phyloP scores from a whole-genome alignment of 1,284 basidiomycete genomes.

The Ceratobasidium sp. region DNA sequence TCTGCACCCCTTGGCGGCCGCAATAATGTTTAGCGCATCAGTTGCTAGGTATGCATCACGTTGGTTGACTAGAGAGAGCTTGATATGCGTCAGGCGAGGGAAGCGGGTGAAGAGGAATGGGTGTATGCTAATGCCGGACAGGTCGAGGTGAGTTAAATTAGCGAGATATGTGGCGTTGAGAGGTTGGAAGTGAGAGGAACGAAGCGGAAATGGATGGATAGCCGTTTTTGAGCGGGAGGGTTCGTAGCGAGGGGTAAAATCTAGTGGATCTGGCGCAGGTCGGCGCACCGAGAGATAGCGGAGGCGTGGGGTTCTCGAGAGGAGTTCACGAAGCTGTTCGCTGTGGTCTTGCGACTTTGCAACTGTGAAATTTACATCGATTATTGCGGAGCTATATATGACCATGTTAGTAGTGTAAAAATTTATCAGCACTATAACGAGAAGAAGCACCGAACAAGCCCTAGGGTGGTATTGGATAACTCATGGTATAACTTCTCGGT shows the following conservation, averaged over 20 bases:
- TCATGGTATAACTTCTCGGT: neutral
- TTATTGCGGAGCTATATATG: constrained; percentile 6
- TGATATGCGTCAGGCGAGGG: constrained; percentile 29
- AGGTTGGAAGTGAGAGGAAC: constrained; percentile 32
- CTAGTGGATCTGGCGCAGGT: constrained; percentile 16
- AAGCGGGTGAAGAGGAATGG: constrained; percentile 5
- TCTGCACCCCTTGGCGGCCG: neutral
- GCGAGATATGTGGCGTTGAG: neutral
- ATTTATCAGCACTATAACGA: neutral
- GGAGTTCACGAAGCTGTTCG: constrained; percentile 23
- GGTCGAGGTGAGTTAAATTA: constrained; percentile 18
- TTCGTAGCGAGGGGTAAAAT: constrained; percentile 16
- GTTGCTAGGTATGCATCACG: constrained; percentile 26
- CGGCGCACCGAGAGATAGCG: constrained; percentile 26
- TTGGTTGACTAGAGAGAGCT: neutral
- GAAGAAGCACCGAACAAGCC: neutral
- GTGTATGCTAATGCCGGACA: constrained; percentile 29
- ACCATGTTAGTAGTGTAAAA: neutral
- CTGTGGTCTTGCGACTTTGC: constrained; percentile 2
- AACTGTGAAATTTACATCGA: constrained; percentile 16
- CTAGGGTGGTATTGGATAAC: neutral
- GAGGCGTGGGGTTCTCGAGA: constrained; percentile 22
- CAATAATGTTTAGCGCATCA: constrained; percentile 15
- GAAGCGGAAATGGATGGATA: constrained; percentile 21
- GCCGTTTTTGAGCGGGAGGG: constrained; percentile 32